Base-by-base conservation (phyloP, 805 yeast genomes). In the Komagataella populi region DNA sequence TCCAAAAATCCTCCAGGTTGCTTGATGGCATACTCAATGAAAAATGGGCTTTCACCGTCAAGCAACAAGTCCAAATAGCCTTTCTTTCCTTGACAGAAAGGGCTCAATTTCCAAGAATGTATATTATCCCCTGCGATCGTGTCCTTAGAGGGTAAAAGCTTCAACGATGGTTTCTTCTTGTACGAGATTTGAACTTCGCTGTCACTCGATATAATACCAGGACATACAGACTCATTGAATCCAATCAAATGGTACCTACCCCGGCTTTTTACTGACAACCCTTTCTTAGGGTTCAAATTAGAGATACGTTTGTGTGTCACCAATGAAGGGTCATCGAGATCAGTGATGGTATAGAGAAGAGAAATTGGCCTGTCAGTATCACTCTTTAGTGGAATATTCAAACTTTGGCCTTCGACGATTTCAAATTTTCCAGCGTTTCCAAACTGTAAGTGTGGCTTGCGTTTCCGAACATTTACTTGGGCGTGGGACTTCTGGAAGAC, bases 381-480 rank as follows among this genome's bases (percentile, higher is more conserved):
- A 3, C 67, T 54, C n/a, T 56, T 54, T 30, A 78, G 55, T 1
- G 96, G 95, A 30, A 90, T 65, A 2, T 68, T 69, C 1, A 78
- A 69, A 0, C 59, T 56, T 3, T 79, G 79, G 3, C 93, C 91
- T 60, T 85, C 84, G 17, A 80, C 80, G 23, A 84, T 72, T 44
- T 66, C 67, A 16, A 69, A 58, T 10, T 63, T 57, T 46, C 57
- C 51, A 50, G 59, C 50, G 50, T 64, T 55, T 52, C 59, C 52
- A 51, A 76, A 68, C 6, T 61, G 56, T 8, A 74, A 56, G 46
- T 63, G 63, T 0, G 98, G 96, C 1, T 82, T 67, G 51, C 83
- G 87, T 49, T 80, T 70, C 58, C 90, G 77, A 1, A 89, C 89
- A 30, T 73, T 71, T n/a, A 93, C 70, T 23, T 67, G 73, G 14